phyloP scores from a whole-genome alignment of 495 filamentous ascomycete genomes.

The Pseudomonodictys pantanalensis region DNA sequence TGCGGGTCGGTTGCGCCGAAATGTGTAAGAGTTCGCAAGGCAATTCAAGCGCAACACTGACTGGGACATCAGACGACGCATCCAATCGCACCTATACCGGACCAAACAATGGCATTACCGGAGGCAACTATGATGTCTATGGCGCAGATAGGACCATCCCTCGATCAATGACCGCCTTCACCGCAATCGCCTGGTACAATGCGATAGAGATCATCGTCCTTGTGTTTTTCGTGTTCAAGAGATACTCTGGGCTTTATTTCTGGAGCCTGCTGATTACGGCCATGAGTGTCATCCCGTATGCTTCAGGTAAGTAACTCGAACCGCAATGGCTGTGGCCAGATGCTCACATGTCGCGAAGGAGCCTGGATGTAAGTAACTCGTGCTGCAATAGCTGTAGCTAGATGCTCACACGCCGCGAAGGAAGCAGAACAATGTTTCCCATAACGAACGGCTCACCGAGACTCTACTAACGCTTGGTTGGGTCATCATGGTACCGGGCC shows the following conservation, averaged over 20 bases:
- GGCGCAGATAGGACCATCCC: conserved; percentile 5
- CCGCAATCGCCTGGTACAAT: conserved; percentile 45
- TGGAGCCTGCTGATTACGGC: conserved; percentile 44
- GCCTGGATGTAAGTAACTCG: conserved; percentile 51
- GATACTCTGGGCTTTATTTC: conserved; percentile 45
- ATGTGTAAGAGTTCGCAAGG: too few species aligned
- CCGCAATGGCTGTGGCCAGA: too few species aligned
- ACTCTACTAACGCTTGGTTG: conserved; percentile 8
- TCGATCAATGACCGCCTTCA: conserved; percentile 28
- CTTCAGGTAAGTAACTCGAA: conserved; percentile 59
- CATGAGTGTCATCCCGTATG: conserved; percentile 56
- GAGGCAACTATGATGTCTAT: conserved; percentile 6
- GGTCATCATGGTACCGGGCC: conserved; percentile 34
- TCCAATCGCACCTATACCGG: too few species aligned
- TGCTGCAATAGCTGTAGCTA: conserved; percentile 15
- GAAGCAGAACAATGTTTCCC: conserved; percentile 2
- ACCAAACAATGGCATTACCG: conserved; percentile 12
- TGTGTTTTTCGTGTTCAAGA: conserved; percentile 43
- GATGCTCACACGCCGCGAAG: conserved; percentile 1
- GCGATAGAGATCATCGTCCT: conserved; percentile 42
- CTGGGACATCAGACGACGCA: too few species aligned
- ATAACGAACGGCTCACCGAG: neutral
- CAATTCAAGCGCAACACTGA: too few species aligned
- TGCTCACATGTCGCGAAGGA: conserved; percentile 4
- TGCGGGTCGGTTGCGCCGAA: too few species aligned